Evolutionary conservation across 2,329 filamentous ascomycete species (phyloP).

Genomic region (Pseudogymnoascus sp.): DNA sequence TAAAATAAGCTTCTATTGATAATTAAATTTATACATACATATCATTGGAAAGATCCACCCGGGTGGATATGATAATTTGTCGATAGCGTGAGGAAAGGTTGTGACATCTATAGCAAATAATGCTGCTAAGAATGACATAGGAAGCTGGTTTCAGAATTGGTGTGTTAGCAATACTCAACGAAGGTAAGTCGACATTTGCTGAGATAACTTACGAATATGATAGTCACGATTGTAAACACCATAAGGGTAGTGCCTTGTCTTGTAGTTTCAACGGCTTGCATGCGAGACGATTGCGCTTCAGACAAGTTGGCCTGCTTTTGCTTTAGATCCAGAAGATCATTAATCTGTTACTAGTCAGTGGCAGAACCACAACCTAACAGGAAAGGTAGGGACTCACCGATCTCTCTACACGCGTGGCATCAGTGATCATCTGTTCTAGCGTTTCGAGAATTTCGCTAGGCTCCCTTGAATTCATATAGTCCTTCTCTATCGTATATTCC

Average conservation of each 20-base stretch:
- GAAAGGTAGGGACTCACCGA: background rate
- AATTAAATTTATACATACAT: background rate
- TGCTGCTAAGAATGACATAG: background rate
- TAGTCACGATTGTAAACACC: conserved; percentile 40
- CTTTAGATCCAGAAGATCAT: conserved; percentile 35
- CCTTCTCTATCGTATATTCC: conserved; percentile 8
- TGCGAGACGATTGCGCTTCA: conserved; percentile 35
- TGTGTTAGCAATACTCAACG: background rate
- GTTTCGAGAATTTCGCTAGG: conserved; percentile 10
- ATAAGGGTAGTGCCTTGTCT: conserved; percentile 33
- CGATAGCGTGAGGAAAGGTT: background rate
- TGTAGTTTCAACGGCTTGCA: conserved; percentile 30
- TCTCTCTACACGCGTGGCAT: conserved; percentile 13
- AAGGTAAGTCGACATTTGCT: background rate
- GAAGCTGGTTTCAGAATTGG: background rate
- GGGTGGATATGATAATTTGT: background rate
- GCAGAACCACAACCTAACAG: background rate
- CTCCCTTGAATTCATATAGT: background rate
- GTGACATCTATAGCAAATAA: background rate
- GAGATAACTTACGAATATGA: conserved; percentile 34
- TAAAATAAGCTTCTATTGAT: too few relatives aligned
- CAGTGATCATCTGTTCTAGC: conserved; percentile 11
- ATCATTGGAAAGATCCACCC: conserved; percentile 3
- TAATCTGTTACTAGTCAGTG: conserved; percentile 6
- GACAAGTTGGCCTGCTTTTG: conserved; percentile 39